A percentile compares a stretch with the other conserved stretches of the same genome.
Evolutionary conservation across 2,329 filamentous ascomycete genomes (phyloP).

Genomic region (Exophiala calicioides): DNA sequence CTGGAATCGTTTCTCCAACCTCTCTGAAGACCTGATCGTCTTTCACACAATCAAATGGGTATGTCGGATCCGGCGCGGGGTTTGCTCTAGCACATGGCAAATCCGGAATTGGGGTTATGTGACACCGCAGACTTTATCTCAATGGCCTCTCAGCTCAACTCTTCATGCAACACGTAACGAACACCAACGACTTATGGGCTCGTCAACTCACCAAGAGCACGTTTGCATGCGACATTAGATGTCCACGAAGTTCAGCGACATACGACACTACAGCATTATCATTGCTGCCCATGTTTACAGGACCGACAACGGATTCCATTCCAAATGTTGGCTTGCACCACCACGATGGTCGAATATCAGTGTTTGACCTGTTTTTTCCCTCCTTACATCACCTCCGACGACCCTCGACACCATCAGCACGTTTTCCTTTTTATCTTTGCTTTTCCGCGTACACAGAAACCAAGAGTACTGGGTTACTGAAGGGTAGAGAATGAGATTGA

Average conservation of each 20-base stretch:
- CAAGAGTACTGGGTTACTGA: constrained; percentile 23
- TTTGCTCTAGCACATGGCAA: constrained; percentile 35
- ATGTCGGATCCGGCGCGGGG: constrained; percentile 34
- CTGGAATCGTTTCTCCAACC: constrained; percentile 24
- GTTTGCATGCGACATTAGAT: constrained; percentile 24
- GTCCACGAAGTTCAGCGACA: constrained; percentile 25
- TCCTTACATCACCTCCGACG: constrained; percentile 23
- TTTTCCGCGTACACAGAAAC: constrained; percentile 16
- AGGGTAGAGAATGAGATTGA: constrained; percentile 11
- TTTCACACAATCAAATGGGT: constrained; percentile 26
- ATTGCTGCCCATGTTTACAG: constrained; percentile 20
- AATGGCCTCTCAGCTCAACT: constrained; percentile 22
- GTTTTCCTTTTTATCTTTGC: constrained; percentile 28
- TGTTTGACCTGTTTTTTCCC: constrained; percentile 7
- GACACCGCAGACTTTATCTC: constrained; percentile 25
- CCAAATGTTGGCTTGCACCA: constrained; percentile 12
- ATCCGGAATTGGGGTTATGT: constrained; percentile 29
- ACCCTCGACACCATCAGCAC: constrained; percentile 23
- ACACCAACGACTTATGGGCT: constrained; percentile 16
- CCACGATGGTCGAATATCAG: constrained; percentile 13
- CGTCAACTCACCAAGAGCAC: constrained; percentile 15
- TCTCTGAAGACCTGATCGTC: constrained; percentile 17
- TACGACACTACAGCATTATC: constrained; percentile 24
- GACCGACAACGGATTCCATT: constrained; percentile 5
- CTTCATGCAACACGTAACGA: constrained; percentile 23